Percentiles rank a stretch among this genome's conserved stretches.
These are phyloP conservation scores for Acacia acuminata DNA, from an alignment of 306 rosid genomes.

Conservation along the genomic window DNA sequence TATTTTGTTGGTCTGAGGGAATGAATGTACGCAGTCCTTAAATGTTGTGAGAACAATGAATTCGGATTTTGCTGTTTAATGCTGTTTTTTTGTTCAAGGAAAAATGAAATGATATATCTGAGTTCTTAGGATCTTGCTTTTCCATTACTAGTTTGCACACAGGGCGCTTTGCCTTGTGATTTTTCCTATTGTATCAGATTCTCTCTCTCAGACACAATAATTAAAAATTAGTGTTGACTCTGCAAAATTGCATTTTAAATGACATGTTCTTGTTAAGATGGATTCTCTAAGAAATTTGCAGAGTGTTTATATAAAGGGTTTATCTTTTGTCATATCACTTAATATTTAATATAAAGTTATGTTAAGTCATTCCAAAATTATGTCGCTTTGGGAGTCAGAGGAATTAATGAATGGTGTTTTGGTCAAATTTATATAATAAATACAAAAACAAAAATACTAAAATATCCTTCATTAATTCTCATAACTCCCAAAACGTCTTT, in stretches of 20 bases:
- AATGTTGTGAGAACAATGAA: slow-evolving; percentile 30
- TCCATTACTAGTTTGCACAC: not conserved
- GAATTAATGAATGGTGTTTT: too few species aligned
- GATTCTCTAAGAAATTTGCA: not conserved
- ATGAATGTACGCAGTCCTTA: slow-evolving; percentile 31
- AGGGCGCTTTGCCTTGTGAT: not conserved
- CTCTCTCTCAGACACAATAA: not conserved
- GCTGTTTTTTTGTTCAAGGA: not conserved
- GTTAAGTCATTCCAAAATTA: too few species aligned
- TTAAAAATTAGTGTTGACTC: not conserved
- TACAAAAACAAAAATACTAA: too few species aligned
- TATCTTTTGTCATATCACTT: too few species aligned
- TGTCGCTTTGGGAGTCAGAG: too few species aligned
- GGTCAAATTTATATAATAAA: too few species aligned
- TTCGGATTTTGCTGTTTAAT: slow-evolving; percentile 36
- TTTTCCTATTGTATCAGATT: not conserved
- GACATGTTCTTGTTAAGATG: not conserved
- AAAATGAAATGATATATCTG: not conserved
- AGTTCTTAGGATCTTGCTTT: not conserved
- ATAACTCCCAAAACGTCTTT: too few species aligned
- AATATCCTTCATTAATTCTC: too few species aligned
- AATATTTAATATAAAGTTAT: too few species aligned
- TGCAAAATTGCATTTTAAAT: not conserved
- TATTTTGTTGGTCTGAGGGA: slow-evolving; percentile 35
- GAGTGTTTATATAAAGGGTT: not conserved